Percentiles rank a stretch among this genome's conserved stretches.
Evolutionary conservation across 2,329 filamentous ascomycete genomes (phyloP).

Genomic region (Cladophialophora yegresii): DNA sequence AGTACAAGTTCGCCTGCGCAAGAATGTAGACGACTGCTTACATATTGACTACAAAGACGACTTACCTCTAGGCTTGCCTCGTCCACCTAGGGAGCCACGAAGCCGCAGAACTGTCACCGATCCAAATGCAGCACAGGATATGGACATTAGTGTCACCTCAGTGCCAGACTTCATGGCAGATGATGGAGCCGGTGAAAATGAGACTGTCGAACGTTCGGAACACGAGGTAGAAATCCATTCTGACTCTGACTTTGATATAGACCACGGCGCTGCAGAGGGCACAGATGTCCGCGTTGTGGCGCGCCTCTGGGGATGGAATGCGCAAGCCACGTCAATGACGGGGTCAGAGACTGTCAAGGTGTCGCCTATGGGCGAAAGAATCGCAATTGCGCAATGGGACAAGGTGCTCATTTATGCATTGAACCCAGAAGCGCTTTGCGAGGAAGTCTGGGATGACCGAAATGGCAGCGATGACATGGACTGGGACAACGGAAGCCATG

Average conservation of each 20-base stretch:
- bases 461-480: background rate
- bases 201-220: conserved; percentile 1
- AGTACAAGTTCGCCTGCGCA: conserved; percentile 17
- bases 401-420: conserved; percentile 46
- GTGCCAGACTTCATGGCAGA: background rate
- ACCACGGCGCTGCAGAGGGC: background rate
- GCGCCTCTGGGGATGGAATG: conserved; percentile 31
- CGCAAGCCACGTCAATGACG: conserved; percentile 42
- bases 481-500: background rate
- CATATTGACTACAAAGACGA: conserved; percentile 10
- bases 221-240: background rate
- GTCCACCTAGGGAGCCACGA: conserved; percentile 7
- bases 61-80: conserved; percentile 12
- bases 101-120: conserved; percentile 2
- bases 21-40: conserved; percentile 1
- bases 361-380: conserved; percentile 42
- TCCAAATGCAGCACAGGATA: background rate
- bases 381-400: conserved; percentile 49
- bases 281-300: conserved; percentile 37
- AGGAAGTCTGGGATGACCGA: conserved; percentile 37
- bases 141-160: background rate
- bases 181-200: background rate
- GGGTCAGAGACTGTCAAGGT: conserved; percentile 42
- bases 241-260: conserved; percentile 4
- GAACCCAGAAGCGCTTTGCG: conserved; percentile 43